Evolutionary conservation across 139 green algal species (phyloP).

Genomic region (Eudorina sp.): DNA sequence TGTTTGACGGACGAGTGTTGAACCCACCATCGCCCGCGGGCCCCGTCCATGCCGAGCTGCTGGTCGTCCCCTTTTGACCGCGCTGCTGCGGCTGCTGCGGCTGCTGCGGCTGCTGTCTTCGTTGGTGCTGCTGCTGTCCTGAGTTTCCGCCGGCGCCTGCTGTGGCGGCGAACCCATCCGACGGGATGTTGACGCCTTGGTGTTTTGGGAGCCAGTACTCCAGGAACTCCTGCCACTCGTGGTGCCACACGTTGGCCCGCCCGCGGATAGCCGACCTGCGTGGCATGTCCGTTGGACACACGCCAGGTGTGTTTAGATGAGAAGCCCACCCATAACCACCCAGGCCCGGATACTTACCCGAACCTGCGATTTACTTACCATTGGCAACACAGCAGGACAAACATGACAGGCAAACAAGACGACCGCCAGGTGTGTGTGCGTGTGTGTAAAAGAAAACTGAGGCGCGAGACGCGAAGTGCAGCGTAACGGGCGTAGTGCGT

Average conservation of each 20-base stretch:
- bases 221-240: slow-evolving; percentile 24
- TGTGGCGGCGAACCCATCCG: background rate
- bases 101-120: background rate
- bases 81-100: background rate
- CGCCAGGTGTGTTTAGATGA: too few species aligned
- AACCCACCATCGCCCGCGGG: background rate
- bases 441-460: too few species aligned
- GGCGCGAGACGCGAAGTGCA: too few species aligned
- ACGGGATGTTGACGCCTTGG: background rate
- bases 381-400: too few species aligned
- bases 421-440: too few species aligned
- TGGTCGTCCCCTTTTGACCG: background rate
- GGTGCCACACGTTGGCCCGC: slow-evolving; percentile 20
- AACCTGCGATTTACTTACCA: too few species aligned
- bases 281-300: too few species aligned
- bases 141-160: background rate
- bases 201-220: slow-evolving; percentile 10
- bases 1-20: too few species aligned
- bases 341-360: too few species aligned
- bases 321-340: too few species aligned
- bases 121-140: background rate
- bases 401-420: too few species aligned
- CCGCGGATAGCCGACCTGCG: background rate
- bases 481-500: too few species aligned
- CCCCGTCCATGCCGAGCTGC: background rate